A percentile compares a stretch with the other conserved stretches of the same genome.
These are phyloP conservation scores for Abrus precatorius DNA, from an alignment of 306 rosid genomes.

Conservation along the genomic window DNA sequence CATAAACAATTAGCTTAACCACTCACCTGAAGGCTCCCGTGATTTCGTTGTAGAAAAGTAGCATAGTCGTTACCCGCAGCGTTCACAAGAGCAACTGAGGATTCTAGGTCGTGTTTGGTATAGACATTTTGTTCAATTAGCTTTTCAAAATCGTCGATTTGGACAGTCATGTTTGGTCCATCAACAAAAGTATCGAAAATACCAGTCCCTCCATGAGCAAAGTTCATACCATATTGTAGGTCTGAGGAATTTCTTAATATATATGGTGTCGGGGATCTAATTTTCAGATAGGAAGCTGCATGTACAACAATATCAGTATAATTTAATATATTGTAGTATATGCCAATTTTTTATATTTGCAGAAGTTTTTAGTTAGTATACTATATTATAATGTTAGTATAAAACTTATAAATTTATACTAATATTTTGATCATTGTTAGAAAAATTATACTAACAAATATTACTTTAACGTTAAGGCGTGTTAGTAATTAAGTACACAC, in stretches of 20 bases:
- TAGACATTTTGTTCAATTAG: conserved; percentile 54
- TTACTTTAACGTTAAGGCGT: too few species aligned
- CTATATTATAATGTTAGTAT: too few species aligned
- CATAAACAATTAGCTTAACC: neutral
- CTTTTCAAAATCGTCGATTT: conserved; percentile 50
- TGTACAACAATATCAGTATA: neutral
- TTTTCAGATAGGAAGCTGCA: conserved; percentile 55
- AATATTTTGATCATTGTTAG: too few species aligned
- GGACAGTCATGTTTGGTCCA: conserved; percentile 52
- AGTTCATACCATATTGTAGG: conserved; percentile 42
- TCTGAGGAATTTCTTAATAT: conserved; percentile 26
- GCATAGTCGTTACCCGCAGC: conserved; percentile 51
- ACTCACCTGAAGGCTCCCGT: conserved; percentile 31
- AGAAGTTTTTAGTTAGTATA: too few species aligned
- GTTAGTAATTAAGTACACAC: too few species aligned
- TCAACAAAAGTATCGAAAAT: conserved; percentile 41
- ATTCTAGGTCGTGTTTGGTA: conserved; percentile 55
- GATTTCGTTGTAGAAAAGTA: neutral
- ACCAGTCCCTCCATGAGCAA: conserved; percentile 54
- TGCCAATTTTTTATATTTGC: too few species aligned
- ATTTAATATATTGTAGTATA: too few species aligned
- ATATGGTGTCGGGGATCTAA: conserved; percentile 41
- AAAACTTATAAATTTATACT: too few species aligned
- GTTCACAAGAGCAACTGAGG: conserved; percentile 49
- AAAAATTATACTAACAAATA: too few species aligned